These are phyloP conservation scores for Eucalyptus polyanthemos DNA, from an alignment of 345 rosid genomes.

Conservation along the genomic window DNA sequence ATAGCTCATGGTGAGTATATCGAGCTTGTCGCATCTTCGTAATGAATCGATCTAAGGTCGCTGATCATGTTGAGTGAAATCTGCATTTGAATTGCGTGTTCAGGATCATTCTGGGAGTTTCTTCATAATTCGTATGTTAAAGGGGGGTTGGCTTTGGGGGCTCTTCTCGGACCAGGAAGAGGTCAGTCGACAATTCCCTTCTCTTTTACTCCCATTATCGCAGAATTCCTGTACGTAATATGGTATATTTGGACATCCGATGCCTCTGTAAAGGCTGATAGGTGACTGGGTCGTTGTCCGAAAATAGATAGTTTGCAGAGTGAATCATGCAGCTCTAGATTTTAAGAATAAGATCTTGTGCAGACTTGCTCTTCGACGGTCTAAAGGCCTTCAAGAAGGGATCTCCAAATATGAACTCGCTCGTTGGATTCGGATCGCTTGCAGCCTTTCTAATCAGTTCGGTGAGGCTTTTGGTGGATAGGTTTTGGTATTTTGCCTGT, in stretches of 20 bases:
- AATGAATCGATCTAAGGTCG: not conserved
- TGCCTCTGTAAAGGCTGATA: not conserved
- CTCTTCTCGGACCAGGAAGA: conserved; percentile 93
- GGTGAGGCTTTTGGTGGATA: conserved; percentile 24
- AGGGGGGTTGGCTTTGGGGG: conserved; percentile 70
- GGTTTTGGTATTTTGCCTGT: not conserved
- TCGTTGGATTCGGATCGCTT: conserved; percentile 81
- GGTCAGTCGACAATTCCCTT: conserved; percentile 25
- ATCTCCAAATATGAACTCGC: conserved; percentile 95
- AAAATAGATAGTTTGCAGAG: not conserved
- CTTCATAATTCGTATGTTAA: conserved; percentile 79
- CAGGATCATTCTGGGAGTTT: conserved; percentile 64
- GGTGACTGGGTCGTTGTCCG: not conserved
- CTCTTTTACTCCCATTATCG: not conserved
- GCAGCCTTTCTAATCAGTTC: conserved; percentile 79
- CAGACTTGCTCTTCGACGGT: conserved; percentile 82
- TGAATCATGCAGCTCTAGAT: not conserved
- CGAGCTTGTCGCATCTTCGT: not conserved
- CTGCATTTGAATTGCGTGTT: not conserved
- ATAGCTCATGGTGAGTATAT: conserved; percentile 51
- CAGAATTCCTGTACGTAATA: not conserved
- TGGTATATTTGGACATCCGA: not conserved
- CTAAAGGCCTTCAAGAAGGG: conserved; percentile 68
- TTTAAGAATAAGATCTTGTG: not conserved
- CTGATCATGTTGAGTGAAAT: not conserved